Base-by-base conservation (phyloP, 2,329 filamentous ascomycete genomes). In the Ophiostoma quercus region DNA sequence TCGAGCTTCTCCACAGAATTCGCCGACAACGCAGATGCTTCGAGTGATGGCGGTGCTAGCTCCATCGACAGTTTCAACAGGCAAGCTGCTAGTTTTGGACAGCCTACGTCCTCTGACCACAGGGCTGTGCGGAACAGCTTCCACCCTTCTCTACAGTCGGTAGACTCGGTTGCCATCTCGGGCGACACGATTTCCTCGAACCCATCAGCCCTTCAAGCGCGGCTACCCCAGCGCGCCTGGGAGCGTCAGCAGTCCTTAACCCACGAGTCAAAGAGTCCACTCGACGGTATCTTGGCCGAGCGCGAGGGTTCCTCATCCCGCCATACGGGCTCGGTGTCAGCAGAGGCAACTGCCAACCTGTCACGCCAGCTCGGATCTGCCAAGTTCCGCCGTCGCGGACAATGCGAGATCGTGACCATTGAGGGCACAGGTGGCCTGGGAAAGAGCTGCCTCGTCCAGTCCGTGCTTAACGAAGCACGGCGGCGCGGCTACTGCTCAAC, bases 361-460 rank as follows among this genome's bases (percentile, higher is more conserved):
- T 85, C 85, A 1, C 81, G 84, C 47, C 84, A 86, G 71, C 77
- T 87, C 9, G 83, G 84, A 1, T 81, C 83, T 19, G 82, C 83
- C 71, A 89, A 88, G 74, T 88, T 88, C 71, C 81, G 84, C 41
- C 82, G 85, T 57, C 83, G 84, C 32, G 87, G 87, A 2, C 87
- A 89, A 68, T 89, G 87, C 74, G 88, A 90, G 74, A 83, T 90
- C 34, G 80, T 89, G 25, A 82, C 83, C 19, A 83, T 90, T 68
- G 85, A 88, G 73, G 88, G 88, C 39, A 81, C 84, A 14, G 87
- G 84, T 2, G 88, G 88, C 0, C 78, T 89, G n/a, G 88, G 88
- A 19, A 90, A 90, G 77, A 89, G 84, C 73, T 86, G 85, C 71
- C 81, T 90, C 19, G 85, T 89, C 34, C 86, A 89, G 74, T 87